Base-by-base conservation (phyloP, 2,329 filamentous ascomycete species). In the Fusarium liriodendri region DNA sequence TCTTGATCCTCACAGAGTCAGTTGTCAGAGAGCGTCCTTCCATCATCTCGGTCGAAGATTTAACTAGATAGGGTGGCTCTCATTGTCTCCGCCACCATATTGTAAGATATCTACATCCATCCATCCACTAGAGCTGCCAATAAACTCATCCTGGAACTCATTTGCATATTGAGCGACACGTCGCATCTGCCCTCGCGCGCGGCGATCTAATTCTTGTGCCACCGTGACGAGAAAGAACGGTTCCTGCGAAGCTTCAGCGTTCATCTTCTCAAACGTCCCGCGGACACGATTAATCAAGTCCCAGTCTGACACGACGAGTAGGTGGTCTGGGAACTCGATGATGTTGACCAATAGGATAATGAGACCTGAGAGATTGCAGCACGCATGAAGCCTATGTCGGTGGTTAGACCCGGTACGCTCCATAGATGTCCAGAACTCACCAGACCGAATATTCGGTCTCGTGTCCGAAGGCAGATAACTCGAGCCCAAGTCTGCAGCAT, bases 331-430 rank as follows among this genome's bases (percentile, higher is more conserved):
- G 18, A 67, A 70, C 63, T 70, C 67, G 18, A 72, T 72, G 33
- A 67, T 72, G 20, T 67, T 70, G 33, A 70, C 69, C 20, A 72
- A 27, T 20, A 72, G 42, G 18, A 67, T 40, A 59, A 72, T 67
- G 8, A 72, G 20, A 5, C 62, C 22, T 10, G 69, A 72, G 40
- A 70, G 29, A 50, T 59, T 67, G 20, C 67, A 70, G 32, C 67
- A 70, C n/a, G 59, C 63, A 33, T 72, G 50, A 13, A 67, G 59
- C 64, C 64, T 67, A 11, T 20, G 10, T 29, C 27, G 27, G 27
- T 29, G 27, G 27, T 29, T 29, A 29, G 27, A 29, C 27, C 27
- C 7, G 27, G 27, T 9, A 29, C 8, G 27, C 7, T 29, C 27
- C 27, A 29, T 8, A 7, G 27, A 29, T 29, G 27, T 29, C 27